Evolutionary conservation across 176 grass and related monocot genomes (phyloP), one percentile per base, ranked within the genome.

Genomic region (Aegilops longissima): DNA sequence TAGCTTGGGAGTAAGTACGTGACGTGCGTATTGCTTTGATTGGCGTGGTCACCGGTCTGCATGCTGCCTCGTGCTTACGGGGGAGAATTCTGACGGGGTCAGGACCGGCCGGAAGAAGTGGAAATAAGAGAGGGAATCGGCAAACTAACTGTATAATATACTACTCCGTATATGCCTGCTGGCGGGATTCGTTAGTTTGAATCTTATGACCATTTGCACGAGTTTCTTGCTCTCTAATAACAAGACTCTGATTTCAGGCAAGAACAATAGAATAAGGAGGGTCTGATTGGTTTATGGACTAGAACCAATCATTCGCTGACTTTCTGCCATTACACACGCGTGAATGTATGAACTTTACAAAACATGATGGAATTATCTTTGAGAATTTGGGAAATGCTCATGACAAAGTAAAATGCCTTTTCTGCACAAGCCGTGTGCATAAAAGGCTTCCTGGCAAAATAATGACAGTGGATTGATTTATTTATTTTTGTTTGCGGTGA

Each of bases 61-160:
- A 18, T 16, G 82, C 59, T 23, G 20, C 7, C 16, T 77, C 73
- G 47, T 77, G 59, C 16, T 54, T 18, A 5, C 0, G 2, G 51
- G 17, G 51, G 51, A 54, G 51, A 54, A 47, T 47, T 38, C 44
- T 4, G 83, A 84, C 83, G 27, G 24, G 38, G 39, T 84, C 82
- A 17, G 44, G 33, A 62, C 56, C 56, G 20, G 56, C 7, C 16
- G 51, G 16, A 18, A 27, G 27, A 27, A 27, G 27, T 27, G 27
- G 27, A 23, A 8, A 9, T 0, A 10, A 49, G n/a, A 0, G 6
- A 64, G 0, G 17, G 27, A 81, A 49, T 64, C 21, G 38, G 63
- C 58, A 84, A 62, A 17, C 34, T 27, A 30, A 18, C 34, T 54
- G 16, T 54, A 17, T 25, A 45, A 27, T 27, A 27, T 27, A 27